phyloP scores from a whole-genome alignment of 2,329 filamentous ascomycete species.

The Knoxdaviesia capensis region DNA sequence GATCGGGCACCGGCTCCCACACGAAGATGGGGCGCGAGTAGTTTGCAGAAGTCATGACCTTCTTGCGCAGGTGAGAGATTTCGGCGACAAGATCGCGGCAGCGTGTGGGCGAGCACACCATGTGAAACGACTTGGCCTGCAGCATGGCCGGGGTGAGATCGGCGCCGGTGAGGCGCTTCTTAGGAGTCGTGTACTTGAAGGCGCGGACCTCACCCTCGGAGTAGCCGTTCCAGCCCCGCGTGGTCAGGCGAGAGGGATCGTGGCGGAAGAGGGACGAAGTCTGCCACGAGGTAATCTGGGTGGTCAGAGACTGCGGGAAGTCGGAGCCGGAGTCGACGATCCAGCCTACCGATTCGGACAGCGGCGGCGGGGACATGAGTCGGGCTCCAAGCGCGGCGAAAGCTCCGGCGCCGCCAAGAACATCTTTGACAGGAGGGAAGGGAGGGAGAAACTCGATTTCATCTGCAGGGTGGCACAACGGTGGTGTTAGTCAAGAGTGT shows the following conservation, averaged over 20 bases:
- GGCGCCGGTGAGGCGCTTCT: constrained; percentile 55
- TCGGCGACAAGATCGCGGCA: constrained; percentile 57
- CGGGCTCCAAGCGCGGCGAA: constrained; percentile 79
- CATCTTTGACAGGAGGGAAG: constrained; percentile 45
- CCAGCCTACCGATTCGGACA: constrained; percentile 60
- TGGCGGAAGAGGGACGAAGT: constrained; percentile 53
- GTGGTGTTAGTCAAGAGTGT: no score
- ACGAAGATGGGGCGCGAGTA: constrained; percentile 52
- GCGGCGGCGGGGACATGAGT: constrained; percentile 53
- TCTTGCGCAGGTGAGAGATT: constrained; percentile 40
- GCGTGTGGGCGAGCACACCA: constrained; percentile 63
- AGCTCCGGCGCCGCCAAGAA: constrained; percentile 77
- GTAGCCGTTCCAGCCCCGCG: constrained; percentile 85
- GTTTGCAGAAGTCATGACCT: constrained; percentile 12
- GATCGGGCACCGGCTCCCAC: constrained; percentile 89
- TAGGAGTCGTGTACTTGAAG: constrained; percentile 78
- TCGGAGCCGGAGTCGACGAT: constrained; percentile 79
- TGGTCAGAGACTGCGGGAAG: constrained; percentile 49
- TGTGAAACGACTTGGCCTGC: constrained; percentile 59
- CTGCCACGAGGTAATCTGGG: constrained; percentile 51
- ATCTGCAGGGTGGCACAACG: constrained; percentile 29
- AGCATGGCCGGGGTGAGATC: constrained; percentile 50
- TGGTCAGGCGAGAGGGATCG: constrained; percentile 52
- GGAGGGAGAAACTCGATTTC: constrained; percentile 73
- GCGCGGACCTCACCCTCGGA: constrained; percentile 47